A percentile compares a stretch with the other conserved stretches of the same genome.
Evolutionary conservation across 169 alveolate species (phyloP).

Genomic region (Babesia ovis): DNA sequence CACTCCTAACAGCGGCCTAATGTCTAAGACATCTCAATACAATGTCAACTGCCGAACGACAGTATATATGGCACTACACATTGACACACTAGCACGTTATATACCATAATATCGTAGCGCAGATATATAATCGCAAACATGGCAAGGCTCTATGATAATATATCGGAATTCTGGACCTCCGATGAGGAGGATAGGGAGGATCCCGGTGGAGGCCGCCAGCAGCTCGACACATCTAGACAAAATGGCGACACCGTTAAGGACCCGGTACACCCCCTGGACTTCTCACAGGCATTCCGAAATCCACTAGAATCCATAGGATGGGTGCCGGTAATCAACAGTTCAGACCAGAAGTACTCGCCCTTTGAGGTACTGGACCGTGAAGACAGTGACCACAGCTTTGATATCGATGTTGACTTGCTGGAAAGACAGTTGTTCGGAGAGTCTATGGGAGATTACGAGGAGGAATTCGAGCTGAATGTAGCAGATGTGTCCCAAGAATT

Average conservation of each 20-base stretch:
- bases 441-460: constrained; percentile 30
- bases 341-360: constrained; percentile 9
- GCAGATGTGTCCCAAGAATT: background rate
- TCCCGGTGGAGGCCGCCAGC: background rate
- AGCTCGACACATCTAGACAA: background rate
- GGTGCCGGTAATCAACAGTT: constrained; percentile 39
- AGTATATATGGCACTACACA: no score
- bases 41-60: no score
- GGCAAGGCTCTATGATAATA: constrained; percentile 72
- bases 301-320: constrained; percentile 52
- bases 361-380: constrained; percentile 51
- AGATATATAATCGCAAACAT: constrained; percentile 40
- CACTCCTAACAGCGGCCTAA: no score
- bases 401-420: constrained; percentile 27
- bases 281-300: constrained; percentile 36
- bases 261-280: constrained; percentile 15
- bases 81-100: no score
- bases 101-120: no score
- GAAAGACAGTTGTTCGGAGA: constrained; percentile 32
- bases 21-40: no score
- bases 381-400: constrained; percentile 15
- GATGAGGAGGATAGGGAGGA: constrained; percentile 75
- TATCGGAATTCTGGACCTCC: constrained; percentile 80
- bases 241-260: background rate
- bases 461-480: constrained; percentile 24